These are phyloP conservation scores for Globisporangium mamillatum DNA, from an alignment of 352 stramenopile genomes.

Conservation along the genomic window DNA sequence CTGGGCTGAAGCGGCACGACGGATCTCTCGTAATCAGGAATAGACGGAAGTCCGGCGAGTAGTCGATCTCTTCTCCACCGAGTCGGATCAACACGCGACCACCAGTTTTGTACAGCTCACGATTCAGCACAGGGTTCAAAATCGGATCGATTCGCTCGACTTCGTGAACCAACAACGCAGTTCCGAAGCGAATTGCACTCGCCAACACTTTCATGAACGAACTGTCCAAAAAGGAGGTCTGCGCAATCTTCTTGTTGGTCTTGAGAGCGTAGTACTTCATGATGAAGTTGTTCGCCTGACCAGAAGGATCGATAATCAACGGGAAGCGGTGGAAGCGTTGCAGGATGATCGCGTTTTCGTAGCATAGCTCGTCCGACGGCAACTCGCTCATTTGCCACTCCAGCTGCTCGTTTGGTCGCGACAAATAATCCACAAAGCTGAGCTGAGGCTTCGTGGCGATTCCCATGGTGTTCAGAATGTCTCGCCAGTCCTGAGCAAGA, in stretches of 20 bases:
- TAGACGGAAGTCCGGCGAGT: constrained; percentile 98
- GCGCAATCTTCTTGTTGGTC: constrained; percentile 92
- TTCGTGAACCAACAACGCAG: constrained; percentile 98
- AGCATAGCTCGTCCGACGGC: constrained; percentile 95
- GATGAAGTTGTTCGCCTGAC: constrained; percentile 97
- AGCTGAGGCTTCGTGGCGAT: constrained; percentile 82
- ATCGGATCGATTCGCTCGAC: constrained; percentile 99
- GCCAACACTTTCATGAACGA: constrained; percentile 99
- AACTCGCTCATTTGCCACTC: constrained; percentile 96
- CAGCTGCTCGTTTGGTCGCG: constrained; percentile 91
- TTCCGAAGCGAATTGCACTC: constrained; percentile 99
- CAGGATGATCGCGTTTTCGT: constrained; percentile 99
- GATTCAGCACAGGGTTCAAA: constrained; percentile 99
- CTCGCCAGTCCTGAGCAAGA: constrained; percentile 94
- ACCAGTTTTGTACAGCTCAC: constrained; percentile 98
- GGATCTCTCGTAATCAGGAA: constrained; percentile 99
- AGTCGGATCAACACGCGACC: constrained; percentile 97
- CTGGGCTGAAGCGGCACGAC: constrained; percentile 96
- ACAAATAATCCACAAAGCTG: constrained; percentile 96
- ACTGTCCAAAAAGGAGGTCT: constrained; percentile 99
- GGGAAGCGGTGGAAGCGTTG: constrained; percentile 97
- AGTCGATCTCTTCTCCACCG: constrained; percentile 99
- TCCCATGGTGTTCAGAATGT: constrained; percentile 92
- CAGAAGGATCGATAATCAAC: constrained; percentile 98
- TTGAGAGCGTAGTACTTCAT: constrained; percentile 96